Evolutionary conservation across 2,329 filamentous ascomycete genomes (phyloP).

Genomic region (Penicillium sp.): DNA sequence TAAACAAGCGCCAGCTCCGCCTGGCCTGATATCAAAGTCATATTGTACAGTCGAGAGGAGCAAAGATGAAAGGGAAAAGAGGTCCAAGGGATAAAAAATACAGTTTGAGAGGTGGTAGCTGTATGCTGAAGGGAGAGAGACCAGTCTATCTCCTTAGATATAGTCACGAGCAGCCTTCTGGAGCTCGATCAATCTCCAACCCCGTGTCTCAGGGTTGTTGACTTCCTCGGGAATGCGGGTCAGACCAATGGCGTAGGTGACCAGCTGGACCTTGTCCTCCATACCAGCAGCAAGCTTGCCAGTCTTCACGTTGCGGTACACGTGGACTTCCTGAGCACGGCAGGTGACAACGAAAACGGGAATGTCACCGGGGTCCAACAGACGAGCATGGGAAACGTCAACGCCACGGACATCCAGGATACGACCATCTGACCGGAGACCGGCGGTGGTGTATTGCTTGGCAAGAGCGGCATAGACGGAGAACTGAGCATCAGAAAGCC

Average conservation of each 20-base stretch:
- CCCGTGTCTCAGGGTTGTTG: slow-evolving; percentile 92
- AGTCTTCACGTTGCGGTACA: slow-evolving; percentile 90
- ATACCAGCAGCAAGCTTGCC: slow-evolving; percentile 89
- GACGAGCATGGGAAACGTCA: slow-evolving; percentile 60
- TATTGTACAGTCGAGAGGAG: slow-evolving; percentile 41
- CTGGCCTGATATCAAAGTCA: slow-evolving; percentile 38
- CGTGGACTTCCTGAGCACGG: slow-evolving; percentile 95
- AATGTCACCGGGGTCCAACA: slow-evolving; percentile 51
- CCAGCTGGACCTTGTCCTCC: slow-evolving; percentile 98
- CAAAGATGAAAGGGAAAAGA: slow-evolving; percentile 25
- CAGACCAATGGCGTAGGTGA: slow-evolving; percentile 96
- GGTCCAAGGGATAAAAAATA: slow-evolving; percentile 8
- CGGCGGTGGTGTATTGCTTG: slow-evolving; percentile 91
- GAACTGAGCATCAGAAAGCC: slow-evolving; percentile 95
- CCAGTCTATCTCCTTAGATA: slow-evolving; percentile 50
- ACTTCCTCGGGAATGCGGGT: slow-evolving; percentile 93
- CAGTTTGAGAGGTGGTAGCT: not conserved
- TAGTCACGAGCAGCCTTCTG: slow-evolving; percentile 97
- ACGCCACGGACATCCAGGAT: slow-evolving; percentile 95
- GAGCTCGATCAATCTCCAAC: slow-evolving; percentile 96
- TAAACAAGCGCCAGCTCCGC: slow-evolving; percentile 34
- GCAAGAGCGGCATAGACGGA: slow-evolving; percentile 96
- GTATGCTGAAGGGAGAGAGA: not conserved
- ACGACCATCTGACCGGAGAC: slow-evolving; percentile 89
- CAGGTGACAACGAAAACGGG: slow-evolving; percentile 98